These are phyloP conservation scores for Naganishia albida DNA, from an alignment of 1,284 basidiomycete genomes.

Conservation along the genomic window DNA sequence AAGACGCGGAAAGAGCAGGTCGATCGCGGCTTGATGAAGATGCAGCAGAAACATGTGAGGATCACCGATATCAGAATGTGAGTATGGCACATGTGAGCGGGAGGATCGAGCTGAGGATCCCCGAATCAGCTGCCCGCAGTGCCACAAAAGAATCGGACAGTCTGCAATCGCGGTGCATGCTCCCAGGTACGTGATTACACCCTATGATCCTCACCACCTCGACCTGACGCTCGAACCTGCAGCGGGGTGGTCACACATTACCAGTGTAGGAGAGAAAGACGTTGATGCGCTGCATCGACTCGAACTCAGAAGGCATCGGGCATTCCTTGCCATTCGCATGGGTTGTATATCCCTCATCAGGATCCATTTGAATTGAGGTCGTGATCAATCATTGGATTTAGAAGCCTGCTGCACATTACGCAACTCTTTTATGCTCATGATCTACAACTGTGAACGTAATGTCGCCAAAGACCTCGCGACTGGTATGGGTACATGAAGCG, in stretches of 20 bases:
- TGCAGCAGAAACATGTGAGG: constrained; percentile 81
- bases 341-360: too few relatives aligned
- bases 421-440: too few relatives aligned
- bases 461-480: too few relatives aligned
- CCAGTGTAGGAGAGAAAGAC: constrained; percentile 61
- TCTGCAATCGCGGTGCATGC: constrained; percentile 93
- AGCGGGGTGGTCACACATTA: constrained; percentile 93
- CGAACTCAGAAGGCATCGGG: too few relatives aligned
- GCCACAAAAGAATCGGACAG: constrained; percentile 89
- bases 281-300: not conserved
- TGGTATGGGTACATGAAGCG: too few relatives aligned
- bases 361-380: too few relatives aligned
- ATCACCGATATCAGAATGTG: constrained; percentile 89
- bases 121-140: constrained; percentile 78
- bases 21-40: constrained; percentile 67
- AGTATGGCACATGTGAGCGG: constrained; percentile 40
- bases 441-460: too few relatives aligned
- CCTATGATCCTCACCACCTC: not conserved
- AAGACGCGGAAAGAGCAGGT: constrained; percentile 73
- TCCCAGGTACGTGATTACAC: constrained; percentile 63
- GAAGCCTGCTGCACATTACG: too few relatives aligned
- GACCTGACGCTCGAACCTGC: constrained; percentile 40
- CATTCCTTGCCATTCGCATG: too few relatives aligned
- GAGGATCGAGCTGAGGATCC: constrained; percentile 19
- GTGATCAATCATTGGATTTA: too few relatives aligned